Base-by-base conservation (phyloP, 2,329 filamentous ascomycete species). In the Mariannaea elegans region DNA sequence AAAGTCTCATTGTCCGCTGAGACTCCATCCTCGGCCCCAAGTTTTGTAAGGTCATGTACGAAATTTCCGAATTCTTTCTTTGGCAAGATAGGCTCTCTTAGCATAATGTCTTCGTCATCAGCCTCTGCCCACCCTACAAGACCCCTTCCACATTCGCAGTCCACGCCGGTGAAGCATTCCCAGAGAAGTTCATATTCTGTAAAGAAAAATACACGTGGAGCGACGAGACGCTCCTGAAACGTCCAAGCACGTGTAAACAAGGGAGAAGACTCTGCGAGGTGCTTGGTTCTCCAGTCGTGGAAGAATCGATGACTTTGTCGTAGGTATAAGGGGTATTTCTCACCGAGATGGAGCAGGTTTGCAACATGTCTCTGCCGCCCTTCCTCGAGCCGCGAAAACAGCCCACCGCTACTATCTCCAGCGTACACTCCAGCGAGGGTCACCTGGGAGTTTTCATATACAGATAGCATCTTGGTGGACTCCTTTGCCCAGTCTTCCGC, bases 221-320 rank as follows among this genome's bases (percentile, higher is more conserved):
- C 34, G n/a, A 51, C 10, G 27, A 51, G 39, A 3, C 36, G 24
- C 12, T 51, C 48, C 29, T 51, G 48, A 14, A 42, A 51, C n/a
- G 34, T 41, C 36, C 36, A 51, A 14, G 48, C 36, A 10, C 36
- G 36, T 3, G 48, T 21, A 14, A 41, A 24, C 29, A 51, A 19
- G 24, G 36, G 48, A 14, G 16, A 34, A 14, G 10, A 21, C 16
- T 10, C 36, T 34, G 45, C 9, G 3, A 51, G 36, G 16, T 41
- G 36, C 14, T 39, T 7, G 10, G 41, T n/a, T 4, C 24, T 27
- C 24, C 24, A 27, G 9, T 27, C 24, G 9, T 27, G 24, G 9
- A 27, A 27, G 24, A 27, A 27, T 9, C 24, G 16, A n/a, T 23
- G 16, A n/a, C 18, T 31, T 36, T 32, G 19, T 42, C 24, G 23